Evolutionary conservation across 768 basidiomycete genomes (phyloP), one percentile per base, ranked within the genome.

Genomic region (Lentinula lateritia): DNA sequence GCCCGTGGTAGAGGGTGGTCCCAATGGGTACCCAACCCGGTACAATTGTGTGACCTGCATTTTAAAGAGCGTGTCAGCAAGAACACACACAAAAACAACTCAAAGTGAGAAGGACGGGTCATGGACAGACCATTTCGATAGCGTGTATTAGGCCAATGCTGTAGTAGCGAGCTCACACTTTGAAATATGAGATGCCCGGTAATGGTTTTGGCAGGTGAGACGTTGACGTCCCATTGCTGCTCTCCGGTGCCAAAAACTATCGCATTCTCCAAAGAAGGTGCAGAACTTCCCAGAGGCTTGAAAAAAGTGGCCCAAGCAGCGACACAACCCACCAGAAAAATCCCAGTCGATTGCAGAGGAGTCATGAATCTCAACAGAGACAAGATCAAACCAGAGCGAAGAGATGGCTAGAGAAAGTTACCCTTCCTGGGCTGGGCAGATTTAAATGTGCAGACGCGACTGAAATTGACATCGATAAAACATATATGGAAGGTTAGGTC

Each of bases 101-200:
- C 28, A 28, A 28, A 28, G 28, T 28, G 2, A 2, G 28, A n/a
- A 28, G 6, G 10, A 12, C 16, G 39, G 38, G 6, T 39, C 6
- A 2, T 57, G 39, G n/a, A 32, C 66, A 48, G 48, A 75, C 75
- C 75, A 62, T 75, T 75, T 50, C 73, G 67, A 66, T 76, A 73
- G 2, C 73, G 72, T 0, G 75, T 72, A 53, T 76, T 75, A 8
- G 74, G 74, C 75, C 75, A 76, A 61, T 73, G 74, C 52, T 76
- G 75, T 20, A 76, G 67, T 1, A 62, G 66, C 62, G 61, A 66
- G 54, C 60, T 63, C 3, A 66, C 67, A 48, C 65, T 69, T 20
- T 66, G 64, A 9, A 71, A 71, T 3, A 71, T 66, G 34, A 58
- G 68, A 52, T 52, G 72, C 46, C 64, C 71, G 0, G 75, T 74